Evolutionary conservation across 108 stramenopile species (phyloP).

Genomic region (Cyclotella cryptica): DNA sequence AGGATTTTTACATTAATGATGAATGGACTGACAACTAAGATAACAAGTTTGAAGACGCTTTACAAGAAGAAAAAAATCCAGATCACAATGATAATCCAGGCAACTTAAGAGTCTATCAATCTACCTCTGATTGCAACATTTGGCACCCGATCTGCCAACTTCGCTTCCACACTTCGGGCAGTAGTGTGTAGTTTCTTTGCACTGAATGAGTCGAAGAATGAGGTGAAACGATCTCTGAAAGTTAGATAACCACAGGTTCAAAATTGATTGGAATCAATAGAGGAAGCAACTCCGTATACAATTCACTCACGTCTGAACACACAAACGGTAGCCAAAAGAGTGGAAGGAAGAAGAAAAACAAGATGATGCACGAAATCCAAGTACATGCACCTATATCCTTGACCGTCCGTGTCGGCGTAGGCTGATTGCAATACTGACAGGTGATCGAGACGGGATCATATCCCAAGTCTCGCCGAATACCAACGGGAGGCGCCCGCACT

Average conservation of each 20-base stretch:
- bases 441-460: background rate
- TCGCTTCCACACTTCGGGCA: constrained; percentile 1
- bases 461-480: background rate
- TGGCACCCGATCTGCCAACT: background rate
- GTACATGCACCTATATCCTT: background rate
- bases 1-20: too few species aligned
- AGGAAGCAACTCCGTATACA: background rate
- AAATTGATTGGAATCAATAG: background rate
- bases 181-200: constrained; percentile 8
- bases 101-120: background rate
- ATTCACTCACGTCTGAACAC: constrained; percentile 1
- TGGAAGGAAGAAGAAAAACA: constrained; percentile 5
- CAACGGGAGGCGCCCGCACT: background rate
- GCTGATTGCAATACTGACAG: background rate
- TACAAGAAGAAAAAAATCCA: too few species aligned
- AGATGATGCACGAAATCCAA: background rate
- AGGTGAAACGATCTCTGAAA: background rate
- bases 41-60: background rate
- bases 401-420: background rate
- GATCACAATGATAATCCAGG: background rate
- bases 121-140: background rate
- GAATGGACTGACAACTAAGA: background rate
- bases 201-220: background rate
- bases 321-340: constrained; percentile 12
- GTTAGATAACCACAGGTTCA: background rate